Evolutionary conservation across 192 early-diverging fungal species (phyloP).

Genomic region (Coemansia sp.): DNA sequence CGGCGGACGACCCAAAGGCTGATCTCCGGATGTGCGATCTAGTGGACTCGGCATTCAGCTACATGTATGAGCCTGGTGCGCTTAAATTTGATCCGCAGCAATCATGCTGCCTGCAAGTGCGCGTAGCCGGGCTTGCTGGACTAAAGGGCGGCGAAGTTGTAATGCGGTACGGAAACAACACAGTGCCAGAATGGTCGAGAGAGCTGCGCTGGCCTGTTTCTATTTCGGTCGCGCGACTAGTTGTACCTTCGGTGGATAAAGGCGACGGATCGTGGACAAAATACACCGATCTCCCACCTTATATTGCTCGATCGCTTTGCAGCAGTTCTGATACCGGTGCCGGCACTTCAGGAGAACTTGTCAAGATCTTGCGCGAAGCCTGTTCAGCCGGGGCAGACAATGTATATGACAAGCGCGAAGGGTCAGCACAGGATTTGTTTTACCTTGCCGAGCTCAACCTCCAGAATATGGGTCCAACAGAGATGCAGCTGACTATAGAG

Average conservation of each 20-base stretch:
- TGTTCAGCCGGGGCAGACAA: background rate
- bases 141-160: constrained; percentile 28
- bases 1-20: constrained; percentile 9
- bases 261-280: constrained; percentile 8
- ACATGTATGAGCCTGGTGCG: constrained; percentile 6
- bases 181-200: constrained; percentile 20
- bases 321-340: background rate
- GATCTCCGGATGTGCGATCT: constrained; percentile 26
- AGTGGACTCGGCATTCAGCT: constrained; percentile 30
- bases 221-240: constrained; percentile 29
- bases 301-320: constrained; percentile 19
- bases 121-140: constrained; percentile 28
- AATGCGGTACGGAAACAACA: constrained; percentile 27
- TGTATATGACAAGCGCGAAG: background rate
- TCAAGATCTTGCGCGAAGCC: constrained; percentile 10
- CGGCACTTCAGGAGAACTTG: constrained; percentile 6
- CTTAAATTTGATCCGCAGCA: background rate
- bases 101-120: constrained; percentile 17
- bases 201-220: constrained; percentile 39
- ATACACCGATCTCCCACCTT: constrained; percentile 35
- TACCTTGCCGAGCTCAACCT: constrained; percentile 38
- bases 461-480: constrained; percentile 20
- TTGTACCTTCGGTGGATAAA: constrained; percentile 11
- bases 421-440: constrained; percentile 15
- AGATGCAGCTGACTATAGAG: constrained; percentile 26